Evolutionary conservation across 768 basidiomycete species (phyloP).

Genomic region (Mycena sanguinolenta): DNA sequence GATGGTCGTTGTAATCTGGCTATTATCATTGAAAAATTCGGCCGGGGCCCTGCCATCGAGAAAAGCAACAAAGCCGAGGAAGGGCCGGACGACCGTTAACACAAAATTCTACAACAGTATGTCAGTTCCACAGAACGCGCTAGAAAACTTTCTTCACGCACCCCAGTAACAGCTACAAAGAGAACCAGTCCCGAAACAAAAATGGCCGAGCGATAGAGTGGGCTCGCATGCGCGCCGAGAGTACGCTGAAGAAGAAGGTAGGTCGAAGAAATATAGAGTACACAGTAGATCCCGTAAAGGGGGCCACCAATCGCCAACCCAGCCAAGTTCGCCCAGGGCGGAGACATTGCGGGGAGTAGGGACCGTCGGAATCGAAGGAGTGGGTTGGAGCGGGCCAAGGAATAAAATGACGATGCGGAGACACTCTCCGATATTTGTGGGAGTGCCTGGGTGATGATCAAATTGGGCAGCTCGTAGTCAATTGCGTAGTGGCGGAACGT

Average conservation of each 20-base stretch:
- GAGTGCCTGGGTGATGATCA: no score
- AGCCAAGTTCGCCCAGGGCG: constrained; percentile 25
- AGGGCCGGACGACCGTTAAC: not conserved
- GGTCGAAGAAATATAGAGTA: constrained; percentile 20
- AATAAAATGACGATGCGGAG: not conserved
- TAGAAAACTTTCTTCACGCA: not conserved
- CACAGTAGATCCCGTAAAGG: constrained; percentile 21
- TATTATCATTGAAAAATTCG: constrained; percentile 9
- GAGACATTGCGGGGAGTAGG: not conserved
- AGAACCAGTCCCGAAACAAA: constrained; percentile 19
- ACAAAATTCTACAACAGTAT: not conserved
- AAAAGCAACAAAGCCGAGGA: constrained; percentile 10
- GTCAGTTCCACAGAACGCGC: not conserved
- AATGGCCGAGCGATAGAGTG: constrained; percentile 10
- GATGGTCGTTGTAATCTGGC: constrained; percentile 11
- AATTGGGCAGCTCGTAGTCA: no score
- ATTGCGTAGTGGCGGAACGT: no score
- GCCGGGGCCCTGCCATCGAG: not conserved
- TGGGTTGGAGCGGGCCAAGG: no score
- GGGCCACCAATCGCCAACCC: constrained; percentile 10
- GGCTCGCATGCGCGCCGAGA: not conserved
- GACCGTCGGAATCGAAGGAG: no score
- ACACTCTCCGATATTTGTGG: not conserved
- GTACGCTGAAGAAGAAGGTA: constrained; percentile 12
- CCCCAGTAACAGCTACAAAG: constrained; percentile 14